Percentiles rank a stretch among this genome's conserved stretches.
phyloP scores from a whole-genome alignment of 2,329 filamentous ascomycete species.

The Colletotrichum liriopes region DNA sequence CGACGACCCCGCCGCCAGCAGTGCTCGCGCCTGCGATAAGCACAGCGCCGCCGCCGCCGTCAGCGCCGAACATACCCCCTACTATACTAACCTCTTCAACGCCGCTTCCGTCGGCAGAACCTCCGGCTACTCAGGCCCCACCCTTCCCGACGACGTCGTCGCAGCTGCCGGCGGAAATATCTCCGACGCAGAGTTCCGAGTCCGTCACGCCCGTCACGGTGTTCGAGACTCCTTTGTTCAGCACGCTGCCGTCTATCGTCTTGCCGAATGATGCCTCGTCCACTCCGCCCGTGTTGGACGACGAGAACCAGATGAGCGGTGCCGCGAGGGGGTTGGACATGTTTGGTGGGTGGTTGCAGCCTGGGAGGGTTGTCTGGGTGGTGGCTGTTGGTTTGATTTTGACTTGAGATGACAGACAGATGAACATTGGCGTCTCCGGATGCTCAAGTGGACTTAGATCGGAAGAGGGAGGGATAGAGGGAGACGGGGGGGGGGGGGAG shows the following conservation, averaged over 20 bases:
- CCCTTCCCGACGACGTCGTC: too few relatives aligned
- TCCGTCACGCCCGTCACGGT: conserved; percentile 35
- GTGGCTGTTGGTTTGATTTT: neutral
- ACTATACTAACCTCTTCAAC: neutral
- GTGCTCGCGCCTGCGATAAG: neutral
- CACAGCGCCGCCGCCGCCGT: neutral
- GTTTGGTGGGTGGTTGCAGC: neutral
- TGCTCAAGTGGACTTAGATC: too few relatives aligned
- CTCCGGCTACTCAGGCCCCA: too few relatives aligned
- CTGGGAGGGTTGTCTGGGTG: neutral
- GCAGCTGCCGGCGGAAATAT: neutral
- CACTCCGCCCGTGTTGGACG: neutral
- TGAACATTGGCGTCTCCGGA: too few relatives aligned
- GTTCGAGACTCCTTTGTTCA: conserved; percentile 28
- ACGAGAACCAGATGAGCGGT: neutral
- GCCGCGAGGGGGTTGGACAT: neutral
- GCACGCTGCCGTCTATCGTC: conserved; percentile 20
- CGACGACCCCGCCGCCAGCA: neutral
- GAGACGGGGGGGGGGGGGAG: too few relatives aligned
- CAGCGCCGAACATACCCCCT: neutral
- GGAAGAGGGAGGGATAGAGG: too few relatives aligned
- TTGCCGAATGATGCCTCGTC: conserved; percentile 15
- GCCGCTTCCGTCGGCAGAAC: neutral
- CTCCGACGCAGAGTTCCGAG: neutral
- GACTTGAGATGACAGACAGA: neutral